phyloP scores from a whole-genome alignment of 257 asterid species.

The Jacaranda mimosifolia region DNA sequence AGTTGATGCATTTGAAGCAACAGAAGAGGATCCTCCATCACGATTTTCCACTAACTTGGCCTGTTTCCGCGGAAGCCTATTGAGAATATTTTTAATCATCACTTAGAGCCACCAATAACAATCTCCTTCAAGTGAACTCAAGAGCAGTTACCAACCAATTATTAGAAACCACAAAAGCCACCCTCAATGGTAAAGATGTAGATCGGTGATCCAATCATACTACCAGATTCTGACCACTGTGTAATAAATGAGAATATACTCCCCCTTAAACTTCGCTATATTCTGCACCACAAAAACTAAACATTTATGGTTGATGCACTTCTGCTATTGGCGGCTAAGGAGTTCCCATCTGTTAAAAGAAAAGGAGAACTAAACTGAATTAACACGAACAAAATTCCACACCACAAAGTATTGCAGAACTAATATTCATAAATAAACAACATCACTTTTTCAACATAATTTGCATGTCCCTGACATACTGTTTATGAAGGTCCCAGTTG shows the following conservation, averaged over 20 bases:
- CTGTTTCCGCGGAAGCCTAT: slow-evolving; percentile 81
- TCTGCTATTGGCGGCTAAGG: slow-evolving; percentile 30
- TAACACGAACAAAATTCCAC: slow-evolving; percentile 27
- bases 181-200: slow-evolving; percentile 15
- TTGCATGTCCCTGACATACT: slow-evolving; percentile 27
- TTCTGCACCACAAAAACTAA: slow-evolving; percentile 25
- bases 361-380: slow-evolving; percentile 26
- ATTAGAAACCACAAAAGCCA: slow-evolving; percentile 25
- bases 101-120: slow-evolving; percentile 45
- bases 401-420: slow-evolving; percentile 23
- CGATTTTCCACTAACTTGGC: slow-evolving; percentile 66
- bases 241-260: slow-evolving; percentile 19
- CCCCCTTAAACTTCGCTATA: slow-evolving; percentile 37
- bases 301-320: slow-evolving; percentile 35
- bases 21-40: slow-evolving; percentile 66
- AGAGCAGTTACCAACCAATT: slow-evolving; percentile 29
- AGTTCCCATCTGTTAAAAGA: slow-evolving; percentile 48
- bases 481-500: slow-evolving; percentile 16
- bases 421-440: slow-evolving; percentile 20
- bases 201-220: slow-evolving; percentile 29
- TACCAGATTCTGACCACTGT: slow-evolving; percentile 16
- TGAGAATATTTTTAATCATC: slow-evolving; percentile 81
- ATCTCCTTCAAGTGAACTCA: slow-evolving; percentile 37
- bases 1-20: slow-evolving; percentile 55
- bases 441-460: slow-evolving; percentile 11